A percentile compares a stretch with the other conserved stretches of the same genome.
phyloP scores from a whole-genome alignment of 2,329 filamentous ascomycete genomes.

The Daldinia eschscholtzii region DNA sequence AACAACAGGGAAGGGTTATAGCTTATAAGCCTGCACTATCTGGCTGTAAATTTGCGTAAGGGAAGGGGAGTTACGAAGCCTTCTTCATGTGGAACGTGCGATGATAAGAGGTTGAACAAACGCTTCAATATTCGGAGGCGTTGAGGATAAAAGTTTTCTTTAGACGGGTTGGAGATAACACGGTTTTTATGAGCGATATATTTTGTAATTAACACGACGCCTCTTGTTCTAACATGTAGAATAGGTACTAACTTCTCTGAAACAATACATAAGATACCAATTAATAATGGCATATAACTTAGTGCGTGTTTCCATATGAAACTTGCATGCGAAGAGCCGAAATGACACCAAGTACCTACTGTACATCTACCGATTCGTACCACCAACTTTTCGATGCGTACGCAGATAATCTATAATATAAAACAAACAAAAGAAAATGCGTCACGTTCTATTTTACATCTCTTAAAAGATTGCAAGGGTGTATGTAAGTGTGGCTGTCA shows the following conservation, averaged over 20 bases:
- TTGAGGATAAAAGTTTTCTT: background rate
- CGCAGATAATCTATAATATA: no score
- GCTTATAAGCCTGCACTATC: slow-evolving; percentile 26
- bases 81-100: background rate
- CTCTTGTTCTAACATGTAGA: background rate
- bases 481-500: background rate
- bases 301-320: background rate
- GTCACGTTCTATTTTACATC: no score
- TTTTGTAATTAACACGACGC: background rate
- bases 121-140: background rate
- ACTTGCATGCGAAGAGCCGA: background rate
- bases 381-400: no score
- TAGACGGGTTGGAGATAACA: background rate
- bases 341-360: background rate
- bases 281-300: background rate
- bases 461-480: background rate
- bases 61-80: background rate
- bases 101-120: background rate
- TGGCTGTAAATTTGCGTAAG: background rate
- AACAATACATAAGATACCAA: background rate
- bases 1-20: slow-evolving; percentile 43
- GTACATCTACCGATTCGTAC: no score
- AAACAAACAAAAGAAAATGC: no score
- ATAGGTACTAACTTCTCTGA: background rate
- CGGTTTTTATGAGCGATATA: background rate